Evolutionary conservation across 192 early-diverging fungal species (phyloP), one percentile per base, ranked within the genome.

Genomic region (Podila verticillata): DNA sequence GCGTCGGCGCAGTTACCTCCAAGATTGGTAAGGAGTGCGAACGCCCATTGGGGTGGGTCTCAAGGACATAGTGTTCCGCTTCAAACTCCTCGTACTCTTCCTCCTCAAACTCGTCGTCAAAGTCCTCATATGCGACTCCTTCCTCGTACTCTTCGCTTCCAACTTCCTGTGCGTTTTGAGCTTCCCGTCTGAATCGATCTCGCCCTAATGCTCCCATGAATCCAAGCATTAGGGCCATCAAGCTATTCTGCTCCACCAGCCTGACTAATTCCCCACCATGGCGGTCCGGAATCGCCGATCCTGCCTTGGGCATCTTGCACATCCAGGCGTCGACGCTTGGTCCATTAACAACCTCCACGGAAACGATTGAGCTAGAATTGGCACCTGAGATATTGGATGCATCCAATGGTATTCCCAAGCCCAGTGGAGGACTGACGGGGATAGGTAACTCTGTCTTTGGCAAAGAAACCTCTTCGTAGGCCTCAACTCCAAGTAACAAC

Each of bases 261-360:
- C 82, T 75, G 1, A 88, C 77, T 7, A 88, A 72, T 58, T 88
- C 87, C 77, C 84, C 83, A 0, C 87, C 87, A 29, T 82, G 51
- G 59, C 77, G 49, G 35, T 80, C 77, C 2, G 70, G 77, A 44
- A 80, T 57, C 4, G 57, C 57, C 6, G 65, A 60, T 17, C 77
- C 77, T 24, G 77, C 51, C 17, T 59, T 67, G 12, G 77, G 77
- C 77, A 80, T 80, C 62, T 65, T 72, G 44, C 77, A 80, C 70
- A 80, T 57, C 77, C 77, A 80, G 2, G 63, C 36, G 39, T 44
- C 13, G 15, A 44, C 4, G 17, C 15, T 44, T 44, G 39, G 39
- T n/a, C n/a, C n/a, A 44, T 44, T 44, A 4, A 44, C 36, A 39
- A 39, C 39, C 39, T 44, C 39, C 39, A 44, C 4, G 17, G 39